These are phyloP conservation scores for Trametes villosa DNA, from an alignment of 768 basidiomycete species.

Conservation along the genomic window DNA sequence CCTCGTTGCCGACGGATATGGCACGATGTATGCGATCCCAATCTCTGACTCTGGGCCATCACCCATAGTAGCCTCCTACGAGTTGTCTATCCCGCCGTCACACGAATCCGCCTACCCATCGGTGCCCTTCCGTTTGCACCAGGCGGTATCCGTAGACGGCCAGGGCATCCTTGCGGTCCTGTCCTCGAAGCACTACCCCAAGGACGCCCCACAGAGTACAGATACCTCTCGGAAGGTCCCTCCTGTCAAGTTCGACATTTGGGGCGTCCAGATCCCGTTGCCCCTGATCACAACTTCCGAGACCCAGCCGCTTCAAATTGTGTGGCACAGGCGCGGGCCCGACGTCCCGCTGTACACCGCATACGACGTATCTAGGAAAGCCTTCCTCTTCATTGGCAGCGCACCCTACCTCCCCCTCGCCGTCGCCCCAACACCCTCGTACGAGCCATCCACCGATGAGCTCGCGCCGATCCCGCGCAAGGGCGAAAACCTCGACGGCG, in stretches of 20 bases:
- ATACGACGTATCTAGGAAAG: constrained; percentile 48
- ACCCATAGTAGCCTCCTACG: constrained; percentile 55
- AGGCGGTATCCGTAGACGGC: constrained; percentile 41
- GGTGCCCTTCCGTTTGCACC: constrained; percentile 52
- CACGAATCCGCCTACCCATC: constrained; percentile 31
- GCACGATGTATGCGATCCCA: constrained; percentile 64
- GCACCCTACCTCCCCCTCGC: constrained; percentile 54
- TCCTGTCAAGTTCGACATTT: constrained; percentile 62
- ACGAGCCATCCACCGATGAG: constrained; percentile 69
- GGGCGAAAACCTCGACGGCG: constrained; percentile 56
- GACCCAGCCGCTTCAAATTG: constrained; percentile 49
- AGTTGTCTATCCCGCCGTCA: constrained; percentile 38
- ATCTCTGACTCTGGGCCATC: constrained; percentile 45
- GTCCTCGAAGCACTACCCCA: constrained; percentile 56
- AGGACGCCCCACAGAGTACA: constrained; percentile 8
- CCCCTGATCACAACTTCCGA: constrained; percentile 41
- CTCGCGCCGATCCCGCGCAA: constrained; percentile 68
- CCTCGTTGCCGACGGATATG: constrained; percentile 72
- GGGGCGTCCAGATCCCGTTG: constrained; percentile 59
- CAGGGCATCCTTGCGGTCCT: constrained; percentile 51
- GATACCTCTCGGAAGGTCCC: constrained; percentile 32
- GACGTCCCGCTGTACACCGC: constrained; percentile 67
- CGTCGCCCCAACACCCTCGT: constrained; percentile 38
- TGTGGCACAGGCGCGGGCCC: constrained; percentile 73
- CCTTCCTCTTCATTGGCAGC: constrained; percentile 63